Base-by-base conservation (phyloP, 106 monocot genomes). In the Dioscorea dumetorum region DNA sequence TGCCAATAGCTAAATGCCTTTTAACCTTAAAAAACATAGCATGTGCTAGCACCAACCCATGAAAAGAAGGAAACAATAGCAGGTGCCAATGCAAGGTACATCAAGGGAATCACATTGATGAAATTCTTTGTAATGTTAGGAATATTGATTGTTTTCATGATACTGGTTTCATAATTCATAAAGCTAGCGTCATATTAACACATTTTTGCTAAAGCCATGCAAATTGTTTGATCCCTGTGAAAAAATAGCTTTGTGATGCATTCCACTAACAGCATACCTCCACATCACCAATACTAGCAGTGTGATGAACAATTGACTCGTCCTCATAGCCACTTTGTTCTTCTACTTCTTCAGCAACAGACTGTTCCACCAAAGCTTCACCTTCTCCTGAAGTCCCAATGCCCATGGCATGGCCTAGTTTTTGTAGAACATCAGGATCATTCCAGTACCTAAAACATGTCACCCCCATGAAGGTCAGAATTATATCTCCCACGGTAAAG, bases 381-480 rank as follows among this genome's bases (percentile, higher is more conserved):
- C 58, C 71, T 23, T 86, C 86, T 23, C 78, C 86, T 61, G 84
- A 75, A 57, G 82, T 56, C 6, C 66, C 73, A 33, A 88, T 52
- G 3, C 88, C 91, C 91, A 95, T 91, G 12, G 86, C 95, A 64
- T 80, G 80, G 12, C 94, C 94, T 52, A 94, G 58, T 80, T 94
- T 94, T 75, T 84, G 68, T 50, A 94, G 72, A 62, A 90, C 85
- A 70, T 94, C 85, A 53, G 80, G 80, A 62, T 94, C 90, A 74
- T 94, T 94, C 94, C 90, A 90, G 61, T 94, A 94, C 81, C 94
- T 94, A 79, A 72, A 41, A 17, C 15, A 68, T 64, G 34, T 21
- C 14, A 57, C 50, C 16, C 7, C 7, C 28, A 69, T 48, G 35
- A 31, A 53, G 24, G 22, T 49, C 32, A 69, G 31, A 51, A 22